Percentiles rank a stretch among this genome's conserved stretches.
Conservation (phyloP, 139 green algal species). For the Helicosporidium sp. region DNA sequence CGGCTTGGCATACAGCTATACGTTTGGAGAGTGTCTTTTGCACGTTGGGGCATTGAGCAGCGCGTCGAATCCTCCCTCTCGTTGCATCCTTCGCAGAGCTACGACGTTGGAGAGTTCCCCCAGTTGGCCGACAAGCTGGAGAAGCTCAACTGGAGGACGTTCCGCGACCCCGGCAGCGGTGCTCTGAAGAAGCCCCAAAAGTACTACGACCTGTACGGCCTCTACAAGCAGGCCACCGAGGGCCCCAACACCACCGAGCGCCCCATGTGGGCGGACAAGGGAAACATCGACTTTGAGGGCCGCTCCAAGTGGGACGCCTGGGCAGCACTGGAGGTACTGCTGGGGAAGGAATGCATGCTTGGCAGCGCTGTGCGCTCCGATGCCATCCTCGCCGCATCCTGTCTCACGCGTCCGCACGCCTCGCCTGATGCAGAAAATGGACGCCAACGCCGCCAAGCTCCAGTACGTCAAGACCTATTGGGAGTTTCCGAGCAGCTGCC, state of each 20-base stretch:
- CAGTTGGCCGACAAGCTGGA: constrained; percentile 41
- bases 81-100: constrained; percentile 20
- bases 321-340: constrained; percentile 36
- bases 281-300: constrained; percentile 84
- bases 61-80: background rate
- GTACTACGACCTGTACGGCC: constrained; percentile 57
- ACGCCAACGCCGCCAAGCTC: constrained; percentile 40
- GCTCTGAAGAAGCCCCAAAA: constrained; percentile 67
- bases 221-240: constrained; percentile 31
- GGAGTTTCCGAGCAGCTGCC: constrained; percentile 39
- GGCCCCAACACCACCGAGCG: constrained; percentile 64
- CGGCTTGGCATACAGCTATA: background rate
- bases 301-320: constrained; percentile 64
- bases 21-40: background rate
- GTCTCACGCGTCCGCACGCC: no score
- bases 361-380: no score
- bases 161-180: constrained; percentile 65
- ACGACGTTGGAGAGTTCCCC: constrained; percentile 45
- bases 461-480: constrained; percentile 59
- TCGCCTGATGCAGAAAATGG: constrained; percentile 17
- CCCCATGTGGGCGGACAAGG: constrained; percentile 80
- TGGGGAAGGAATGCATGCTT: background rate
- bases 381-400: no score
- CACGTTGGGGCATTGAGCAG: background rate
- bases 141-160: constrained; percentile 75